Percentiles rank a stretch among this genome's conserved stretches.
Evolutionary conservation across 225 moss, liverwort and hornwort species (phyloP).

Genomic region (Sphagnum contortum): DNA sequence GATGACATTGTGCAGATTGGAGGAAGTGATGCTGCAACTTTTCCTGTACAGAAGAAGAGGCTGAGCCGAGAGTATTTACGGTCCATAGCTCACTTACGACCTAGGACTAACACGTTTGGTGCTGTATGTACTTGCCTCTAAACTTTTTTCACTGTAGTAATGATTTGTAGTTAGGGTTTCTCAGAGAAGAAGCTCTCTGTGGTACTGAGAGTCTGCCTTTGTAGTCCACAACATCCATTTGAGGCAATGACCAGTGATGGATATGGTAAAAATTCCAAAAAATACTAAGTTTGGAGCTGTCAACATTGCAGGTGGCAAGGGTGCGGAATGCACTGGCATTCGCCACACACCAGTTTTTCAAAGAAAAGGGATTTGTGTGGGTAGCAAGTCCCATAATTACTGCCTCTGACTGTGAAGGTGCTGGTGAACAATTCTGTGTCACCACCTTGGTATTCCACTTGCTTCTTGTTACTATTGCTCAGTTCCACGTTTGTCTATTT

Average conservation of each 20-base stretch:
- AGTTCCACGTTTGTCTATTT: background rate
- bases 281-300: too few relatives aligned
- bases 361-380: constrained; percentile 89
- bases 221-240: too few relatives aligned
- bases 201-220: too few relatives aligned
- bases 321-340: constrained; percentile 91
- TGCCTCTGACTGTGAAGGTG: constrained; percentile 95
- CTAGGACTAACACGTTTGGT: constrained; percentile 95
- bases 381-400: constrained; percentile 96
- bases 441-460: constrained; percentile 70
- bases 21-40: constrained; percentile 80
- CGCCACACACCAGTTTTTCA: constrained; percentile 97
- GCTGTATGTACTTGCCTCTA: constrained; percentile 49
- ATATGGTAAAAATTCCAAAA: too few relatives aligned
- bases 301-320: constrained; percentile 21
- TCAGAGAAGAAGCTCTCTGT: too few relatives aligned
- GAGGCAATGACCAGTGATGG: too few relatives aligned
- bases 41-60: constrained; percentile 94
- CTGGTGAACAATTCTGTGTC: constrained; percentile 98
- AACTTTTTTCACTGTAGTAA: background rate
- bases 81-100: constrained; percentile 81
- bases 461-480: background rate
- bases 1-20: constrained; percentile 42
- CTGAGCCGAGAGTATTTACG: constrained; percentile 76
- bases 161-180: too few relatives aligned